Evolutionary conservation across 2,329 filamentous ascomycete genomes (phyloP).

Genomic region (Hymenoscyphus scutula): DNA sequence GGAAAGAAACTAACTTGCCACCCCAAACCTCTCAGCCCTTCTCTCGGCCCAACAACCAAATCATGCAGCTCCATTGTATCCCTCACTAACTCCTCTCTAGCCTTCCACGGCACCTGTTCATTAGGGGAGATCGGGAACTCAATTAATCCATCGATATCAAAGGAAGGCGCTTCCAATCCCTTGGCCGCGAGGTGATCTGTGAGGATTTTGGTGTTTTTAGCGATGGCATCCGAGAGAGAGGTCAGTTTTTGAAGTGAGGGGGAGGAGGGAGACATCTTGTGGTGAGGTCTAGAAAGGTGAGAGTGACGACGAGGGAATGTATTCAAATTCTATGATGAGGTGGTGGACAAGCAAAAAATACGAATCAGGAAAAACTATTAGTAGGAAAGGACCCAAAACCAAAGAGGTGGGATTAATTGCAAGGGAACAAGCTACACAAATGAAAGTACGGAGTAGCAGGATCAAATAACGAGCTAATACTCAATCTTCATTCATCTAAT

Average conservation of each 20-base stretch:
- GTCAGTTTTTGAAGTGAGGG: neutral
- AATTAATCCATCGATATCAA: conserved; percentile 6
- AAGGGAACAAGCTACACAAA: too few species aligned
- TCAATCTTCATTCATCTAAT: too few species aligned
- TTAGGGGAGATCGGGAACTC: neutral
- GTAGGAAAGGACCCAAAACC: too few species aligned
- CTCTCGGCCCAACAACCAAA: neutral
- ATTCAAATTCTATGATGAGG: too few species aligned
- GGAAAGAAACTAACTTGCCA: conserved; percentile 8
- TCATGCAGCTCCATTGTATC: conserved; percentile 5
- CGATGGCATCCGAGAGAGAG: neutral
- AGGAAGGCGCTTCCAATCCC: conserved; percentile 7
- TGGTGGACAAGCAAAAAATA: too few species aligned
- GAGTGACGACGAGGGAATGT: too few species aligned
- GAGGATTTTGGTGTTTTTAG: conserved; percentile 6
- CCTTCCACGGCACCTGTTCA: conserved; percentile 2
- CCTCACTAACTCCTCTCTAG: conserved; percentile 1
- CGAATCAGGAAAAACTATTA: too few species aligned
- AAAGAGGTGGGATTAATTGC: too few species aligned
- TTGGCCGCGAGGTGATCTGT: neutral
- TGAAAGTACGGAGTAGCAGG: too few species aligned
- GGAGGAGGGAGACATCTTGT: neutral
- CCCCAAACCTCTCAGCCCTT: neutral
- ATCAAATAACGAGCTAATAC: too few species aligned
- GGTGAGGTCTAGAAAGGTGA: neutral